A percentile compares a stretch with the other conserved stretches of the same genome.
These are phyloP conservation scores for Cyclocybe cylindracea DNA, from an alignment of 768 basidiomycete species.

Conservation along the genomic window DNA sequence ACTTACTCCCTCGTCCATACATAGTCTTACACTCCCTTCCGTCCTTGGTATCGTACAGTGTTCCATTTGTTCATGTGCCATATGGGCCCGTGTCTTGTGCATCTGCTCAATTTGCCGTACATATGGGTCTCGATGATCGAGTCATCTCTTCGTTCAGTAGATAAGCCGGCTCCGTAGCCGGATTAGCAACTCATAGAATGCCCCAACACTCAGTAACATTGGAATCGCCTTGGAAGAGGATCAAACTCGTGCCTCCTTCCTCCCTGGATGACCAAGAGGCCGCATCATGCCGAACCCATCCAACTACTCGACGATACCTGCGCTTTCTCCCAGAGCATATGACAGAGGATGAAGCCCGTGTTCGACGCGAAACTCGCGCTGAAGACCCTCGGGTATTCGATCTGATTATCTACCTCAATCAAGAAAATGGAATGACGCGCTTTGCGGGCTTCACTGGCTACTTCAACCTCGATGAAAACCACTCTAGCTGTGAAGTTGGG, in stretches of 20 bases:
- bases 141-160: not conserved
- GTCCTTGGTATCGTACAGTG: too few relatives aligned
- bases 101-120: too few relatives aligned
- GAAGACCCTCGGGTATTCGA: conserved; percentile 33
- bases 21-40: too few relatives aligned
- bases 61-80: too few relatives aligned
- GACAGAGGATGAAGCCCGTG: conserved; percentile 35
- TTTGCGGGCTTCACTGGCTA: conserved; percentile 40
- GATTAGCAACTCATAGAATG: conserved; percentile 14
- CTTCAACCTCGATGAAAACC: conserved; percentile 36
- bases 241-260: conserved; percentile 35
- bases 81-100: too few relatives aligned
- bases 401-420: conserved; percentile 34
- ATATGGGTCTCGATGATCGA: not conserved
- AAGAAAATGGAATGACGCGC: conserved; percentile 23
- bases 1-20: too few relatives aligned
- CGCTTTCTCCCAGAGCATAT: conserved; percentile 37
- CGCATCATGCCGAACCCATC: conserved; percentile 37
- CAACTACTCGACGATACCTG: conserved; percentile 37
- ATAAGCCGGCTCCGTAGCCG: not conserved
- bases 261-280: conserved; percentile 34
- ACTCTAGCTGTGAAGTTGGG: conserved; percentile 41
- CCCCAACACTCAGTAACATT: conserved; percentile 28
- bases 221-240: conserved; percentile 33
- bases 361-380: conserved; percentile 33